Evolutionary conservation across 139 green algal species (phyloP).

Genomic region (Chlorella sorokiniana): DNA sequence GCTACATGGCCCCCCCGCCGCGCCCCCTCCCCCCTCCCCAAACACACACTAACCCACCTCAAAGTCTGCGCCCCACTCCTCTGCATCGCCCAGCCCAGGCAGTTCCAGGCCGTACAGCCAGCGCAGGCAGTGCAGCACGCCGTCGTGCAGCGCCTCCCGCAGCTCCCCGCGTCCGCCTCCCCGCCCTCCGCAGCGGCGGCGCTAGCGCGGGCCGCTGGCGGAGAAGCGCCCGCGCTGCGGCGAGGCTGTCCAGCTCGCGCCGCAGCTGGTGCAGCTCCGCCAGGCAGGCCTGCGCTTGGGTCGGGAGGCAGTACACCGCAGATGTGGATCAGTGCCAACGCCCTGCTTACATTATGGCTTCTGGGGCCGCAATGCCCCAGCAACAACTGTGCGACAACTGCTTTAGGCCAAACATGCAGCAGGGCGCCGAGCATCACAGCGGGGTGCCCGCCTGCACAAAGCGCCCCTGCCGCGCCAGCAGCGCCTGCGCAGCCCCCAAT

Average conservation of each 20-base stretch:
- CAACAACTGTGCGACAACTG: background rate
- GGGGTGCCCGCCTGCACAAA: conserved; percentile 12
- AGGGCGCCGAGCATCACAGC: background rate
- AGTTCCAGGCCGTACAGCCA: conserved; percentile 27
- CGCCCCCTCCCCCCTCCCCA: background rate
- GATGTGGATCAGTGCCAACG: too few species aligned
- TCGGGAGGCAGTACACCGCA: too few species aligned
- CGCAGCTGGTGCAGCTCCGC: background rate
- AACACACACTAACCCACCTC: background rate
- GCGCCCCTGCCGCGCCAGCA: conserved; percentile 11
- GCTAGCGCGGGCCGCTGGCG: background rate
- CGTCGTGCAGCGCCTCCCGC: background rate
- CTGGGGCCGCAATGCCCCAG: too few species aligned
- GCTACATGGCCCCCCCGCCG: too few species aligned
- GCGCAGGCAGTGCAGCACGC: conserved; percentile 20
- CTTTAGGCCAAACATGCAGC: background rate
- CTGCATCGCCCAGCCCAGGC: conserved; percentile 1
- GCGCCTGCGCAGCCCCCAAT: conserved; percentile 2
- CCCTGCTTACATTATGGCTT: too few species aligned
- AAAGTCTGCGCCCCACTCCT: conserved; percentile 18
- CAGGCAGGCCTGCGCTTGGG: conserved; percentile 13
- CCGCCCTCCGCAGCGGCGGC: background rate
- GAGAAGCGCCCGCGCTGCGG: background rate
- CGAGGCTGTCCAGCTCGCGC: background rate
- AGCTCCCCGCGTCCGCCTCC: background rate